Evolutionary conservation across 208 protist genomes (phyloP).

Genomic region (Crithidia fasciculata): DNA sequence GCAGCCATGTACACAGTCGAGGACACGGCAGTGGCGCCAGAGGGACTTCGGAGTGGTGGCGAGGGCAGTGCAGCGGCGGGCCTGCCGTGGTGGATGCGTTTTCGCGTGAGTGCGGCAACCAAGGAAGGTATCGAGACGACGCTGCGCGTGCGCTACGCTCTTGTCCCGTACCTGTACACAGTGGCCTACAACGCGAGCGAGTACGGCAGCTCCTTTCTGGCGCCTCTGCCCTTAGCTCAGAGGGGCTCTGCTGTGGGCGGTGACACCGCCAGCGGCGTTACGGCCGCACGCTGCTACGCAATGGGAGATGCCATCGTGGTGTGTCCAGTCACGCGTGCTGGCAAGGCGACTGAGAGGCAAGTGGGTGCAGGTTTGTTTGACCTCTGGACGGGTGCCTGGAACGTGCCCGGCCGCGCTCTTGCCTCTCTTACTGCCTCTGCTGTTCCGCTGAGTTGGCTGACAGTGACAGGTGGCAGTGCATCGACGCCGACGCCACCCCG

Average conservation of each 20-base stretch:
- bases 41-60: constrained; percentile 37
- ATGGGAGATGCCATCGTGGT: constrained; percentile 34
- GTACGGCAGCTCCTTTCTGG: constrained; percentile 78
- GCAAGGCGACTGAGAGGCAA: background rate
- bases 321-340: constrained; percentile 32
- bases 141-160: constrained; percentile 77
- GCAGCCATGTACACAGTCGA: constrained; percentile 96
- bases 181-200: constrained; percentile 73
- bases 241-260: background rate
- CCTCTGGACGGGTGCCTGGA: constrained; percentile 44
- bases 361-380: constrained; percentile 31
- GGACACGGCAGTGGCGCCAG: constrained; percentile 75
- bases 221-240: constrained; percentile 86
- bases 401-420: background rate
- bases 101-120: constrained; percentile 3
- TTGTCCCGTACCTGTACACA: constrained; percentile 97
- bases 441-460: constrained; percentile 1
- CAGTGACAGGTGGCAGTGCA: background rate
- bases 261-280: background rate
- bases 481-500: background rate
- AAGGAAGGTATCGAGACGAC: constrained; percentile 18
- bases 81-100: constrained; percentile 33
- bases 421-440: background rate
- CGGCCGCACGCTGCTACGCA: constrained; percentile 21
- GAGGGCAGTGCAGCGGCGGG: no score